Base-by-base conservation (phyloP, 78 protist species). In the Goniomonas avonlea region DNA sequence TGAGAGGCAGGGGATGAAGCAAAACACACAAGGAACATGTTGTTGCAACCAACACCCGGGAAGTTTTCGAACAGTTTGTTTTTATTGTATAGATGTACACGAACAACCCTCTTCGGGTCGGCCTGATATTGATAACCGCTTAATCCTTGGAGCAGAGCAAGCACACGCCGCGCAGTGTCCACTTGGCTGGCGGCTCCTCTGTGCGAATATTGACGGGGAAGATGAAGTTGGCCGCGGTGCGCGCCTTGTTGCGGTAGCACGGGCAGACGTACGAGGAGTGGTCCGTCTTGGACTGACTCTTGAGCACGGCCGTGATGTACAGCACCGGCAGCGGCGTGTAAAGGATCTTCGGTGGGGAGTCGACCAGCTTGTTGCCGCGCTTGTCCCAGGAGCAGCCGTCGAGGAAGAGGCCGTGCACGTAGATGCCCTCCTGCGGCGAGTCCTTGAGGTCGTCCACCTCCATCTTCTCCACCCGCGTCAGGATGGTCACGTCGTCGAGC, bases 331-430 rank as follows among this genome's bases (percentile, higher is more conserved):
- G 68, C 43, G 38, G 61, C 21, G 45, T 31, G 65, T 23, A 77
- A 48, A 86, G 81, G 21, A 78, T 89, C 80, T 85, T 89, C 20
- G 93, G 86, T 0, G 48, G 71, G 13, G 88, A 50, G 63, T 91
- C 94, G 31, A 35, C 50, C 20, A 92, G 84, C 21, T 32, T 7
- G 29, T 48, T 32, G 17, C 47, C 37, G 35, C 15, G 31, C 86
- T 47, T 55, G 86, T 87, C 85, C 94, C 95, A 94, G 5, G 60
- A 34, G 45, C 88, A 86, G 17, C 97, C 97, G 8, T 94, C 97
- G 9, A 94, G 81, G 81, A 38, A 77, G 38, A 94, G 85, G 21
- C 97, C 97, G 35, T 86, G 41, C 73, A 91, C 29, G 87, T 86
- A 89, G 34, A 89, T 88, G 25, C 94, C 97, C 63, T 89, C 92